These are phyloP conservation scores for Skeletonema marinoi DNA, from an alignment of 108 stramenopile genomes.

Conservation along the genomic window DNA sequence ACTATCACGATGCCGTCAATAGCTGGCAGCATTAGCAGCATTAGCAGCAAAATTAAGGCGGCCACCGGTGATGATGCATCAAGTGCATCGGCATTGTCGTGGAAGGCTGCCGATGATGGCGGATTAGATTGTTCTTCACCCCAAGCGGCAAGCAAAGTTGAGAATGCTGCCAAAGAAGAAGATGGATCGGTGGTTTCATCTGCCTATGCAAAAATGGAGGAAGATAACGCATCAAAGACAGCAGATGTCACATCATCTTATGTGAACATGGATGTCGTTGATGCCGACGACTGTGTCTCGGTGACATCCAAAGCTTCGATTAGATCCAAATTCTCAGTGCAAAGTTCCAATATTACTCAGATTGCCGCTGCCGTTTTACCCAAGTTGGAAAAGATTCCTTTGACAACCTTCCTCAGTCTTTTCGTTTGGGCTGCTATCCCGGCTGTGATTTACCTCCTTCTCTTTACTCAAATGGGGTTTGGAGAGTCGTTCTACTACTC, in stretches of 20 bases:
- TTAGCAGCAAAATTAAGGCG: no score
- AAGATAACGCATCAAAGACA: not conserved
- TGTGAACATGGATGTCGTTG: not conserved
- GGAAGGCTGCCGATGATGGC: not conserved
- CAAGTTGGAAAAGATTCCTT: not conserved
- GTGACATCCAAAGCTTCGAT: not conserved
- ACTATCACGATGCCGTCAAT: not conserved
- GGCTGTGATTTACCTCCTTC: not conserved
- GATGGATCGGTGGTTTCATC: not conserved
- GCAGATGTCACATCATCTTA: not conserved
- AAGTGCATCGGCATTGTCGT: no score
- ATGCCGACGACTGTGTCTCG: not conserved
- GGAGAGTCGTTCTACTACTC: conserved; percentile 44
- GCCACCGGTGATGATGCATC: not conserved
- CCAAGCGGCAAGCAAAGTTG: not conserved
- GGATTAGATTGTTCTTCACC: not conserved
- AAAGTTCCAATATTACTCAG: not conserved
- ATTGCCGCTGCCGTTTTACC: not conserved
- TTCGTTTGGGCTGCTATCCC: not conserved
- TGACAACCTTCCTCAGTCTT: not conserved
- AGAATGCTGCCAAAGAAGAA: not conserved
- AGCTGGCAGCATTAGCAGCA: not conserved
- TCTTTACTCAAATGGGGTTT: conserved; percentile 46
- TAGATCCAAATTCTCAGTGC: not conserved
- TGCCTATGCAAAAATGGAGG: not conserved